Evolutionary conservation across 371 early-diverging fungal species (phyloP), one percentile per base, ranked within the genome.

Genomic region (Actinomortierella ambigua): DNA sequence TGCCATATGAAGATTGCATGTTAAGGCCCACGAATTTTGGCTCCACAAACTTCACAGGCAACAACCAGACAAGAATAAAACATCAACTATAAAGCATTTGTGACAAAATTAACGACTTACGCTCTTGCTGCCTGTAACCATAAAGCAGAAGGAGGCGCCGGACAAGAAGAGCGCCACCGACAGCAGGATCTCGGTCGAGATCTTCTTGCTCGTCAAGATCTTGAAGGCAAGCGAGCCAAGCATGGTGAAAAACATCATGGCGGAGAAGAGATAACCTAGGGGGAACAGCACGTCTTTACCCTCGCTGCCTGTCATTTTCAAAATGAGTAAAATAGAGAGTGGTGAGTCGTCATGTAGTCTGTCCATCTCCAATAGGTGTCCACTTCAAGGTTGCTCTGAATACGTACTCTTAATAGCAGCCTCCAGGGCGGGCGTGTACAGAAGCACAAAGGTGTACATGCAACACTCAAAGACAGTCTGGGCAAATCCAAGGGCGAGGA

Each of bases 401-500:
- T 27, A 34, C 54, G 47, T 18, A 55, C 34, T 53, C 50, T 66
- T 65, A 62, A 75, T 49, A 8, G 77, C 57, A 14, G 22, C 48
- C 68, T 91, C 90, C 23, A 93, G 62, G 8, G 89, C 85, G 3
- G 92, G 92, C 2, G 83, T 82, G 78, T 88, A 93, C 13, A 93
- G 67, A 50, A 93, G 61, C n/a, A 92, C 91, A 73, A 92, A 92
- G 2, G 85, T 85, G 75, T 92, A 92, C 92, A 92, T 92, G 58
- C 90, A 84, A 46, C 86, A 84, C 63, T 93, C 93, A 77, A 90
- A 92, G 8, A 86, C 77, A 4, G 86, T 85, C 68, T 91, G 91
- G 27, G 90, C 92, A 13, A 82, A 59, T 6, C 92, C 91, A 56
- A 90, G 70, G 0, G 85, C 78, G 1, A 89, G 62, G 24, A 93